A percentile compares a stretch with the other conserved stretches of the same genome.
Evolutionary conservation across 2,329 filamentous ascomycete species (phyloP).

Genomic region (Calonectria multiphialidica): DNA sequence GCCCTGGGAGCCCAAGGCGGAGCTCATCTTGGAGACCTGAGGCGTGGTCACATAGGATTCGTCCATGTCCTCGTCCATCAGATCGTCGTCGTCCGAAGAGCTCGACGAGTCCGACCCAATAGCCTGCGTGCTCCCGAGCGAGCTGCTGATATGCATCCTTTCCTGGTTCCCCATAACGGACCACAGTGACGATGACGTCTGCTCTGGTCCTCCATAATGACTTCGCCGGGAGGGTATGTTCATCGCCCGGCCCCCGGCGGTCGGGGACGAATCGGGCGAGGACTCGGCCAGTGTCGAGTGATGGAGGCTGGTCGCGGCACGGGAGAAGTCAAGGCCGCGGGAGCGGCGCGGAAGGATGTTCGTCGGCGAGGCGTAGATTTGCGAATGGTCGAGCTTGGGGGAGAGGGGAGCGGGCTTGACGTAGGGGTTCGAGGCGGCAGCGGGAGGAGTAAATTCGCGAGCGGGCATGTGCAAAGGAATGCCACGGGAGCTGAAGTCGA

Average conservation of each 20-base stretch:
- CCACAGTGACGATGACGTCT: constrained; percentile 80
- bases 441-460: constrained; percentile 52
- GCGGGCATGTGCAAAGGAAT: constrained; percentile 59
- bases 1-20: constrained; percentile 60
- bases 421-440: constrained; percentile 49
- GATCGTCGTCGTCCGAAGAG: constrained; percentile 76
- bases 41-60: constrained; percentile 88
- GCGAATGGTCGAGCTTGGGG: constrained; percentile 86
- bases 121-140: constrained; percentile 78
- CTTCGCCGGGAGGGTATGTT: constrained; percentile 69
- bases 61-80: constrained; percentile 81
- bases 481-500: constrained; percentile 71
- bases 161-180: constrained; percentile 78
- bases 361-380: constrained; percentile 87
- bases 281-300: constrained; percentile 94
- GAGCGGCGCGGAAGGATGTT: constrained; percentile 91
- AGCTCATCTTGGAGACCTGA: constrained; percentile 73
- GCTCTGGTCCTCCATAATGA: constrained; percentile 65
- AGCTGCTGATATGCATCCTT: constrained; percentile 81
- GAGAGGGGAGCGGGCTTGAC: constrained; percentile 78
- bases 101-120: constrained; percentile 84
- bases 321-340: constrained; percentile 90
- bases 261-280: constrained; percentile 91
- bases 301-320: constrained; percentile 93
- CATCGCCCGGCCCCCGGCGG: constrained; percentile 76